Conservation (phyloP, 2,329 filamentous ascomycete genomes). For the Sclerotinia borealis region DNA sequence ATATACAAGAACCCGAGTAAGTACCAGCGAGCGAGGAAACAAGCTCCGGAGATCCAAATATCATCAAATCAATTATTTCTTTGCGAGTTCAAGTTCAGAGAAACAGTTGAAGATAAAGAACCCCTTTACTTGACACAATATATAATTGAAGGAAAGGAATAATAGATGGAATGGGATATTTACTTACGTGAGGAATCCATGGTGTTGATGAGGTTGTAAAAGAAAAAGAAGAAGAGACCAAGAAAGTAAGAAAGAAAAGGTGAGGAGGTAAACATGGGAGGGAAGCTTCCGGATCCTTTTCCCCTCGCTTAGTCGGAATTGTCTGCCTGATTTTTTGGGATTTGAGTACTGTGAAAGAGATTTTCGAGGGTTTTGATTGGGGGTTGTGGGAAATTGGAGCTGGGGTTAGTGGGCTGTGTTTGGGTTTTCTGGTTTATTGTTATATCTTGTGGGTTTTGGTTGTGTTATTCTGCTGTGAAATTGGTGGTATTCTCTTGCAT, state of each 20-base stretch:
- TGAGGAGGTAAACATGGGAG: background rate
- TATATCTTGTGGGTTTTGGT: background rate
- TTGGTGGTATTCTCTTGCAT: background rate
- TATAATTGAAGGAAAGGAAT: background rate
- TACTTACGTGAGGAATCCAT: background rate
- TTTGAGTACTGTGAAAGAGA: too few species aligned
- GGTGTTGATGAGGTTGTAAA: background rate
- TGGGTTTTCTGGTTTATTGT: background rate
- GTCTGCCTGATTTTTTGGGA: background rate
- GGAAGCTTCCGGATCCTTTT: background rate
- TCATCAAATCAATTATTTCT: background rate
- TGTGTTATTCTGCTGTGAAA: too few species aligned
- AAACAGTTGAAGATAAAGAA: background rate
- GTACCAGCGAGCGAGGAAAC: background rate
- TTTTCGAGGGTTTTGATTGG: background rate
- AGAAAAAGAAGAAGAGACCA: background rate
- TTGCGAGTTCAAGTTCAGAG: background rate
- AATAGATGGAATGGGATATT: background rate
- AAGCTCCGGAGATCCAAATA: background rate
- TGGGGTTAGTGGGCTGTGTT: background rate
- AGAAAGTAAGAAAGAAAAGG: background rate
- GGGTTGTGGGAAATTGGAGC: background rate
- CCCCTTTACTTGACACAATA: background rate
- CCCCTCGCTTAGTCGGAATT: background rate
- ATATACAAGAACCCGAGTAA: background rate